Base-by-base conservation (phyloP, 495 filamentous ascomycete genomes). In the Annulohypoxylon bovei region DNA sequence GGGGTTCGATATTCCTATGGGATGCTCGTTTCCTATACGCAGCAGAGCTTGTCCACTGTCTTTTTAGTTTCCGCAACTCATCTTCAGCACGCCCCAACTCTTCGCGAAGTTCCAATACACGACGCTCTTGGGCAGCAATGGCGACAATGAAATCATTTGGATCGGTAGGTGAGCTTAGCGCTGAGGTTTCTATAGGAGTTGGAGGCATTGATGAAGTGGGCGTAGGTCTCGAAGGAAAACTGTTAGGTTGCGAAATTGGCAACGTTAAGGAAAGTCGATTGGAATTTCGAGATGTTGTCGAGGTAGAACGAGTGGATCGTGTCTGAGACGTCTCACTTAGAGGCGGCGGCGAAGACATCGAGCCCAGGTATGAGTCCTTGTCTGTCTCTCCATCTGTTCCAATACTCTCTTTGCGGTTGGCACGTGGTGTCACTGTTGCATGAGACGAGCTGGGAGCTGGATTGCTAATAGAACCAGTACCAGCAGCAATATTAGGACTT, bases 121-220 rank as follows among this genome's bases (percentile, higher is more conserved):
- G 88, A n/a, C 95, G 88, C 76, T 99, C 95, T 78, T 98, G 94
- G 4, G 93, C 90, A 12, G 95, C 95, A 60, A 98, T 89, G 32
- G 93, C 91, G 35, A 92, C 92, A 40, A 99, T 88, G 67, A 97
- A 91, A n/a, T 88, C 86, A 71, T 84, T 90, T 23, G 91, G 82
- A 70, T 96, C 93, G 40, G 81, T 83, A 0, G 91, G 89, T 8
- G 86, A 87, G 12, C 77, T 71, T 0, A 84, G 50, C 1, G 75
- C 67, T 1, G 80, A 64, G 1, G 76, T 77, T 23, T 85, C 81
- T n/a, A 81, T 67, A 3, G 81, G 82, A 23, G 82, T 88, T 18
- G 79, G 81, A 30, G 81, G 87, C 62, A 83, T 81, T 6, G 80
- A 84, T 14, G 81, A 49, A 12, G 77, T 79, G 0, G 85, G 83